phyloP scores from a whole-genome alignment of 192 early-diverging fungal species.

The Backusella circina region DNA sequence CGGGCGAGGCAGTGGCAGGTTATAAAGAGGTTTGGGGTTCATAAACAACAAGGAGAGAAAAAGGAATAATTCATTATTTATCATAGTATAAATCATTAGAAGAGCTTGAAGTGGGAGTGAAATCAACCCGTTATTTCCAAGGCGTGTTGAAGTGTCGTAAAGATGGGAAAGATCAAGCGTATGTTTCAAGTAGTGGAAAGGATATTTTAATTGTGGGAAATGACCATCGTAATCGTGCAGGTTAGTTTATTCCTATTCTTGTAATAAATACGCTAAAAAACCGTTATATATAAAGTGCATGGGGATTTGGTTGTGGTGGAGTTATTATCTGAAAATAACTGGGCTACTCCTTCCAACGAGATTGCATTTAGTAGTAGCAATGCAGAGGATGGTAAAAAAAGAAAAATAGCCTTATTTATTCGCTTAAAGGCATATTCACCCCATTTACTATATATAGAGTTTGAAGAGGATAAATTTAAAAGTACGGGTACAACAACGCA shows the following conservation, averaged over 20 bases:
- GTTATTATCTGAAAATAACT: constrained; percentile 43
- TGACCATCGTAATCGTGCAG: constrained; percentile 47
- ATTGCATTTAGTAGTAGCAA: constrained; percentile 36
- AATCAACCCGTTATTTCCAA: constrained; percentile 44
- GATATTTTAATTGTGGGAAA: constrained; percentile 63
- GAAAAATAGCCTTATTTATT: too few relatives aligned
- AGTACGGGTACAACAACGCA: background rate
- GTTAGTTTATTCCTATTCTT: too few relatives aligned
- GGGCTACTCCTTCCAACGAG: constrained; percentile 40
- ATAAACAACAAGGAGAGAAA: too few relatives aligned
- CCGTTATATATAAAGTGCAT: constrained; percentile 37
- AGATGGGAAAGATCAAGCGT: constrained; percentile 44
- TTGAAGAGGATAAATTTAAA: constrained; percentile 6
- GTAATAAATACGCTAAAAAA: too few relatives aligned
- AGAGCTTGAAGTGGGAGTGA: constrained; percentile 51
- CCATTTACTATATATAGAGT: constrained; percentile 1
- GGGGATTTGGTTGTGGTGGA: constrained; percentile 69
- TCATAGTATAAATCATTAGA: constrained; percentile 47
- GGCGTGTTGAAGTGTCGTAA: constrained; percentile 40
- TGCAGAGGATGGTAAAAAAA: constrained; percentile 16
- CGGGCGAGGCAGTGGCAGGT: constrained; percentile 14
- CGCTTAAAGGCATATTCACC: too few relatives aligned
- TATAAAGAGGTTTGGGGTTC: constrained; percentile 25
- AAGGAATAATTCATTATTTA: too few relatives aligned
- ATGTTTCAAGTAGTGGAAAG: constrained; percentile 33